Evolutionary conservation across 1,284 basidiomycete genomes (phyloP).

Genomic region (Ceratobasidium sp.): DNA sequence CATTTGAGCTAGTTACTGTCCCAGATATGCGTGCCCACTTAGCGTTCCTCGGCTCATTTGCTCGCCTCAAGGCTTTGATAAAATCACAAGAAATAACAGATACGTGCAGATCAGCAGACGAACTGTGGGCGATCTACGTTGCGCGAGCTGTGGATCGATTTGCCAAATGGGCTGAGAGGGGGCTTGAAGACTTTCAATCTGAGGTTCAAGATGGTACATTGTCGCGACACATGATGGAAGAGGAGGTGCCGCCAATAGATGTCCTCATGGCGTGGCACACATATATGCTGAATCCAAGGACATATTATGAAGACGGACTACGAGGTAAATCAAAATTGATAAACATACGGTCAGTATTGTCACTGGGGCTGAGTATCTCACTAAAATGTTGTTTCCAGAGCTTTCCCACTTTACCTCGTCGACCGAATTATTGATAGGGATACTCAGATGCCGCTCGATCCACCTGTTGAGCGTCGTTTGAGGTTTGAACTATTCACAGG

Average conservation of each 20-base stretch:
- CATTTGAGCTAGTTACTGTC: conserved; percentile 40
- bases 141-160: conserved; percentile 44
- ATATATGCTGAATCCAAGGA: conserved; percentile 53
- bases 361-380: not conserved
- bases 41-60: conserved; percentile 43
- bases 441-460: conserved; percentile 39
- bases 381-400: conserved; percentile 11
- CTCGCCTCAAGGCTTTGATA: conserved; percentile 39
- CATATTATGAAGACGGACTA: conserved; percentile 43
- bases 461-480: conserved; percentile 25
- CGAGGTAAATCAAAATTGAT: conserved; percentile 27
- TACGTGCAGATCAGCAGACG: conserved; percentile 37
- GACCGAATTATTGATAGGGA: conserved; percentile 35
- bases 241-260: conserved; percentile 54
- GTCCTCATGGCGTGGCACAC: conserved; percentile 61
- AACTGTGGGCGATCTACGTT: conserved; percentile 43
- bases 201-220: not conserved
- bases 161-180: conserved; percentile 35
- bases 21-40: conserved; percentile 43
- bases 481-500: conserved; percentile 39
- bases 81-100: conserved; percentile 37
- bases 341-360: conserved; percentile 24
- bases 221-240: too few species aligned
- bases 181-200: not conserved
- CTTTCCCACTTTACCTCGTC: conserved; percentile 40